Base-by-base conservation (phyloP, 2,329 filamentous ascomycete species). In the Fusarium staphyleae region DNA sequence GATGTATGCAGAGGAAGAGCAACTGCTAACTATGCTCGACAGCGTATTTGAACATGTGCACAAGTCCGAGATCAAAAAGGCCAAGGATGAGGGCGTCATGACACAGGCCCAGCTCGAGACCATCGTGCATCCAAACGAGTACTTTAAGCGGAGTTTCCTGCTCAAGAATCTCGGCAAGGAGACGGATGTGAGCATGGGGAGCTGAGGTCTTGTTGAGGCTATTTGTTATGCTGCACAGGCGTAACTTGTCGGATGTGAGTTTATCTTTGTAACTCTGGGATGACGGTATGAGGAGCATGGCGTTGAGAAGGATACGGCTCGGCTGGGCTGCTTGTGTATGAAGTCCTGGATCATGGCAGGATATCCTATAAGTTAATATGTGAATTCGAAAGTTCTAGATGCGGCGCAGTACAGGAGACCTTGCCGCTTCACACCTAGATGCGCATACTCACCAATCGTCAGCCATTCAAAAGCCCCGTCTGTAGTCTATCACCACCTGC, bases 41-140 rank as follows among this genome's bases (percentile, higher is more conserved):
- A 87, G 85, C 3, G 93, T 99, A 1, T 99, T 98, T 71, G 95
- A 99, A 67, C 84, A 88, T 70, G 77, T 88, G 14, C 93, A 99
- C 74, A 93, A 90, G 70, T 78, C 79, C 14, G 89, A 93, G 71
- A 85, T 95, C 52, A 89, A 86, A 70, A 86, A 83, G 68, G 90
- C 88, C 57, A 90, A 88, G 74, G 89, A 93, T 34, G 87, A 91
- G 42, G 82, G 85, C 5, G 79, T 87, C 44, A 88, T 88, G 86
- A 86, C 81, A 11, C 77, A 87, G 6, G 85, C 86, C 13, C 90
- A 96, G 71, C 80, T 96, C 34, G 93, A 98, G 75, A 98, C 93
- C 0, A 96, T 99, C 70, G 87, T 96, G 16, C 95, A 99, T 75
- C 95, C 95, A 10, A 99, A 99, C 72, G 93, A 93, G 62, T 99